Percentiles rank a stretch among this genome's conserved stretches.
Evolutionary conservation across 2,329 filamentous ascomycete species (phyloP).

Genomic region (Paraphoma sp.): DNA sequence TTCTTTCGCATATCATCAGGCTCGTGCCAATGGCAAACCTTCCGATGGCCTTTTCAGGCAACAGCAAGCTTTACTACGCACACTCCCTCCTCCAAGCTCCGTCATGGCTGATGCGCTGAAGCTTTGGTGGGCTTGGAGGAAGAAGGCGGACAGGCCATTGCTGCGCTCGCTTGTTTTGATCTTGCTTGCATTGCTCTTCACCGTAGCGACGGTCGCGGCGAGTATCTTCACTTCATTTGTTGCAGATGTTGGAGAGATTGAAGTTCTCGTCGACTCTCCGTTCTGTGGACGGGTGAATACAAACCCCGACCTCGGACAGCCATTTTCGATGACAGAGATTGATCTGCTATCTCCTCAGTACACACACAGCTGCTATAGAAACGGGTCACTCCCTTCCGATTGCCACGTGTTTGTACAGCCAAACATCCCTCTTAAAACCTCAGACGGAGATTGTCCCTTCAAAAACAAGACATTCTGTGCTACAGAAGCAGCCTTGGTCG

Average conservation of each 20-base stretch:
- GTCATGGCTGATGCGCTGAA: slow-evolving; percentile 19
- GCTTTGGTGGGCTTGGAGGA: slow-evolving; percentile 21
- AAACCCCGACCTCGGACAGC: neutral
- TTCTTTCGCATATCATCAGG: slow-evolving; percentile 17
- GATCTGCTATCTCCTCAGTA: neutral
- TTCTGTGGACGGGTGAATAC: slow-evolving; percentile 5
- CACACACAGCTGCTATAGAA: neutral
- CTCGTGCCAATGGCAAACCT: slow-evolving; percentile 10
- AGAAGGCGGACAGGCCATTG: slow-evolving; percentile 2
- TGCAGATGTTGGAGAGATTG: slow-evolving; percentile 8
- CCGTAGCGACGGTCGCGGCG: slow-evolving; percentile 5
- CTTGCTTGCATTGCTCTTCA: slow-evolving; percentile 10
- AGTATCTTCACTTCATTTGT: slow-evolving; percentile 25
- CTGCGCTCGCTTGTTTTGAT: slow-evolving; percentile 9
- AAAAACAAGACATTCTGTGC: slow-evolving; percentile 4
- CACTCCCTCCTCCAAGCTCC: slow-evolving; percentile 16
- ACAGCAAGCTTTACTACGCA: slow-evolving; percentile 22
- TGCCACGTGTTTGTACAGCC: slow-evolving; percentile 8
- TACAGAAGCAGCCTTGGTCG: neutral
- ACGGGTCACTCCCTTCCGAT: neutral
- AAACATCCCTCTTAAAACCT: neutral
- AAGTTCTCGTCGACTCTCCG: slow-evolving; percentile 14
- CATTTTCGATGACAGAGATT: neutral
- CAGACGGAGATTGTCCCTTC: slow-evolving; percentile 15
- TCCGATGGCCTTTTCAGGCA: slow-evolving; percentile 19